Base-by-base conservation (phyloP, 257 asterid genomes). In the Misopates orontium region DNA sequence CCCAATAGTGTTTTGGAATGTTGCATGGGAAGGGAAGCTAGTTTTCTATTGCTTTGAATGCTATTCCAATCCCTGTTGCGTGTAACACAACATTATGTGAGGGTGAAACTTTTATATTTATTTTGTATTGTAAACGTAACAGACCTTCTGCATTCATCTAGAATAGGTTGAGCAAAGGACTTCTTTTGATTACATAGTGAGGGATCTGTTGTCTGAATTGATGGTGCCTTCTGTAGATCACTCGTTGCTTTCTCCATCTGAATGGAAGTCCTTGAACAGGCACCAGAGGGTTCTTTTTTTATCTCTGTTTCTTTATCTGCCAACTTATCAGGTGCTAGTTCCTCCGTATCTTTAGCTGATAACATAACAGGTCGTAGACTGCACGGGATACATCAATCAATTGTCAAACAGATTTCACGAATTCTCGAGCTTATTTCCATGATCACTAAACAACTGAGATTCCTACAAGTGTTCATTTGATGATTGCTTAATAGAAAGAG, bases 101-200 rank as follows among this genome's bases (percentile, higher is more conserved):
- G 63, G 32, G 47, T 23, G 52, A 73, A 67, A 56, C 28, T 59
- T 52, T 56, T 41, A 54, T 58, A 67, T 50, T 40, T 21, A 52
- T 18, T 45, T 61, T 65, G 44, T 57, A 23, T 40, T 50, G 69
- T 56, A 31, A 59, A 60, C 40, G 67, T 12, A 60, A 41, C 80
- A 61, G 61, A 86, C 88, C 77, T 80, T 72, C 77, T 71, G 72
- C 77, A 81, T 73, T 66, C 77, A 59, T 60, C 59, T 64, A 56
- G 73, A 73, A 62, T 65, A 56, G 73, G 76, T 70, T 77, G 78
- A 71, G 65, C 60, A 70, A 66, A 45, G 68, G 73, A 71, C 69
- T 52, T 67, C 70, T 62, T 72, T 66, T 74, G 72, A 63, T 73
- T 75, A 68, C 72, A 73, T 62, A 72, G 60, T 10, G 73, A 73